Conservation (phyloP, 164 flowering plant species). For the Nelumbo lutea region DNA sequence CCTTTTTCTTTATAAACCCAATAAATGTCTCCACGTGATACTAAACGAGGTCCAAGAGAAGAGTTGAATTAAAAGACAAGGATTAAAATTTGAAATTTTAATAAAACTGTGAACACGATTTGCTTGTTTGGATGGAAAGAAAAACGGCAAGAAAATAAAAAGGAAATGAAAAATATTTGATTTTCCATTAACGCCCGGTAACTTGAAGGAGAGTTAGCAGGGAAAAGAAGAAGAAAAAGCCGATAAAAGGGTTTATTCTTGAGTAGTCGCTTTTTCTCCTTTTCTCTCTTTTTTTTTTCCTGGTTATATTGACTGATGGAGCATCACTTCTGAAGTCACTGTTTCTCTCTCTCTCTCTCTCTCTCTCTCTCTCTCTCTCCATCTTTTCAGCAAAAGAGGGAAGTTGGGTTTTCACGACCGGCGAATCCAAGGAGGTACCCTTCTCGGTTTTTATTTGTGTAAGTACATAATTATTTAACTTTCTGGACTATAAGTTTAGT, state of each 20-base stretch:
- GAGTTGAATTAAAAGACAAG: background rate
- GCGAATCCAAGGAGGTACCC: constrained; percentile 6
- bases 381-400: too few species aligned
- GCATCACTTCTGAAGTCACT: background rate
- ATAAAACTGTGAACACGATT: too few species aligned
- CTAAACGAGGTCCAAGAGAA: too few species aligned
- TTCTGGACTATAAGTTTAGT: background rate
- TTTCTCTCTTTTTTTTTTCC: background rate
- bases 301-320: background rate
- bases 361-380: too few species aligned
- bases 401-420: background rate
- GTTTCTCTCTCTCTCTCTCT: constrained; percentile 1
- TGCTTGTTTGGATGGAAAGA: too few species aligned
- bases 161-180: background rate
- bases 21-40: background rate
- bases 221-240: background rate
- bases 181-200: background rate
- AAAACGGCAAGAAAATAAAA: too few species aligned
- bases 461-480: background rate
- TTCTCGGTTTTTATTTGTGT: too few species aligned
- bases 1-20: background rate
- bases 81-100: too few species aligned
- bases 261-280: too few species aligned
- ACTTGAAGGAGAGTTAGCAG: background rate
- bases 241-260: background rate